phyloP scores from a whole-genome alignment of 2,329 filamentous ascomycete species.

The Monosporascus sp. region DNA sequence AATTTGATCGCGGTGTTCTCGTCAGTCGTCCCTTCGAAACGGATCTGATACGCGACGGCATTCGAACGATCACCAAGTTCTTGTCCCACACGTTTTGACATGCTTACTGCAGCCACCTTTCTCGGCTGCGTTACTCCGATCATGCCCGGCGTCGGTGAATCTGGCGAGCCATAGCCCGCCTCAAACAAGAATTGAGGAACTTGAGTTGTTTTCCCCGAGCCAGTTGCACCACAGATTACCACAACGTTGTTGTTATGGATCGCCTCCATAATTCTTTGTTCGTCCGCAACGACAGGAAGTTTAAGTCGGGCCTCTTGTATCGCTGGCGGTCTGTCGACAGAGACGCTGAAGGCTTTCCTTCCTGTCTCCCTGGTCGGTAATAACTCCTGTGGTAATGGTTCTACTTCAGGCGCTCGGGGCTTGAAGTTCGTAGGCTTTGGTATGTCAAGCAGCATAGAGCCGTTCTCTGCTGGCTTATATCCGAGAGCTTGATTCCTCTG shows the following conservation, averaged over 20 bases:
- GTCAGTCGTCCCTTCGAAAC: constrained; percentile 81
- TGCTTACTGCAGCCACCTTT: constrained; percentile 91
- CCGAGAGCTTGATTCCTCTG: constrained; percentile 82
- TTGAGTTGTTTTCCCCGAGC: constrained; percentile 96
- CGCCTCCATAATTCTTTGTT: constrained; percentile 97
- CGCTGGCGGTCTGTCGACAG: constrained; percentile 62
- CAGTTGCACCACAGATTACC: constrained; percentile 89
- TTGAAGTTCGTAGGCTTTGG: constrained; percentile 58
- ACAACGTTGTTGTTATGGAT: constrained; percentile 88
- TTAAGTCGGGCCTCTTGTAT: constrained; percentile 75
- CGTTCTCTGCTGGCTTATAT: constrained; percentile 43
- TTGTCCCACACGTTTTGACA: constrained; percentile 85
- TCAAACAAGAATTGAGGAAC: constrained; percentile 95
- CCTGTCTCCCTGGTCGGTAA: constrained; percentile 53
- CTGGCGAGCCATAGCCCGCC: constrained; percentile 77
- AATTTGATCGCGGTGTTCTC: constrained; percentile 90
- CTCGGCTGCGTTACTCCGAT: constrained; percentile 94
- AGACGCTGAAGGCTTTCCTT: constrained; percentile 72
- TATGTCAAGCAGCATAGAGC: constrained; percentile 41
- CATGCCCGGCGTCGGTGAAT: constrained; percentile 79
- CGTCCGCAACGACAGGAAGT: constrained; percentile 87
- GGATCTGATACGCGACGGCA: constrained; percentile 85
- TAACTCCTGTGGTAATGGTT: constrained; percentile 64
- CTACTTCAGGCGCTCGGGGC: constrained; percentile 63
- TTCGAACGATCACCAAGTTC: constrained; percentile 76